Evolutionary conservation across 225 moss, liverwort and hornwort genomes (phyloP).

Genomic region (Pseudoscleropodium purum): DNA sequence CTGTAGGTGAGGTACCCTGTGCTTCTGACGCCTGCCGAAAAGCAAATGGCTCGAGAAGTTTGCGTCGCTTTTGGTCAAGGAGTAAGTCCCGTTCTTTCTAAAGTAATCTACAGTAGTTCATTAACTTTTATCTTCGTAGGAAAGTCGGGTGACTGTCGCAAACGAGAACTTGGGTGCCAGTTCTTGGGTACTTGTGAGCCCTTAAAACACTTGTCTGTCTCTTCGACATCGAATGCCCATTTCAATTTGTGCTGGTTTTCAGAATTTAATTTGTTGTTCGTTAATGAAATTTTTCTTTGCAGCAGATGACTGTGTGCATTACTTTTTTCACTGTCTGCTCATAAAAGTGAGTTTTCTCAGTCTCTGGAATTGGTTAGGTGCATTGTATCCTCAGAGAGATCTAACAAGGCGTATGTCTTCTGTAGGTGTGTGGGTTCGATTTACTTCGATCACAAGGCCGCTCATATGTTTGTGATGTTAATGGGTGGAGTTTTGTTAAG

Average conservation of each 20-base stretch:
- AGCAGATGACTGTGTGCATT: background rate
- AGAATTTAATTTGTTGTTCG: background rate
- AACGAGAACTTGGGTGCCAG: background rate
- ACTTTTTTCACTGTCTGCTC: background rate
- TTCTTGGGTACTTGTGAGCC: background rate
- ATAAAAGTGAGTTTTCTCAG: background rate
- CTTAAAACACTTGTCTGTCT: background rate
- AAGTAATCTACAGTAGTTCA: background rate
- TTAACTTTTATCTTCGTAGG: background rate
- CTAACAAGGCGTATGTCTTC: background rate
- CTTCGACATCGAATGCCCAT: background rate
- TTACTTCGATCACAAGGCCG: constrained; percentile 96
- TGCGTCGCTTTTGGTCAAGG: constrained; percentile 98
- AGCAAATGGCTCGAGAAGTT: constrained; percentile 97
- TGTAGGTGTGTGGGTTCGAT: constrained; percentile 98
- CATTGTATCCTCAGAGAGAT: background rate
- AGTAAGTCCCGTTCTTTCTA: constrained; percentile 29
- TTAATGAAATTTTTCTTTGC: background rate
- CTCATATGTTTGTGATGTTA: constrained; percentile 99
- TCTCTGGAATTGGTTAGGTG: background rate
- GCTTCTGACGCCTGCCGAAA: constrained; percentile 90
- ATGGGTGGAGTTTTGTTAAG: constrained; percentile 99
- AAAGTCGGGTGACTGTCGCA: background rate
- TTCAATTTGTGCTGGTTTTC: background rate
- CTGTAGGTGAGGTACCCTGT: constrained; percentile 94